A percentile compares a stretch with the other conserved stretches of the same genome.
Evolutionary conservation across 768 basidiomycete genomes (phyloP).

Genomic region (Kwoniella botswanensis): DNA sequence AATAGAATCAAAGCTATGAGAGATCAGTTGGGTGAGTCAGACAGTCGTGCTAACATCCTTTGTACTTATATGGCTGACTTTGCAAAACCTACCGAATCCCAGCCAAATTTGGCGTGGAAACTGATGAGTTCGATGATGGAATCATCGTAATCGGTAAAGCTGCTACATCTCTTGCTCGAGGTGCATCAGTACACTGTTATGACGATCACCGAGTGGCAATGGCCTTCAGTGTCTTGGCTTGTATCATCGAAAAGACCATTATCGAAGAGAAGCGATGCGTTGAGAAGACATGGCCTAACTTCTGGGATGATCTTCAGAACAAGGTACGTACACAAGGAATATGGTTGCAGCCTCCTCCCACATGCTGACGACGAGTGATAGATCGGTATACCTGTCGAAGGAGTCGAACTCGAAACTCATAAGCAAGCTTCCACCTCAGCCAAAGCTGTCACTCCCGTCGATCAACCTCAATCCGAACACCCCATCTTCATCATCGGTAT

Average conservation of each 20-base stretch:
- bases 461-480: slow-evolving; percentile 41
- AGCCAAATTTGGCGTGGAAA: slow-evolving; percentile 95
- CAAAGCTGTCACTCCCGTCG: slow-evolving; percentile 55
- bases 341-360: neutral
- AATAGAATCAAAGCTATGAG: slow-evolving; percentile 97
- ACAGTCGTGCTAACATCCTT: neutral
- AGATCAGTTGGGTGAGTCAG: slow-evolving; percentile 76
- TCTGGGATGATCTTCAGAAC: slow-evolving; percentile 98
- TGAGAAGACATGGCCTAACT: slow-evolving; percentile 99
- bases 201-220: slow-evolving; percentile 99
- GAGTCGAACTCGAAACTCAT: slow-evolving; percentile 73
- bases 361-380: slow-evolving; percentile 50
- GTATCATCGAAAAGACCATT: slow-evolving; percentile 73
- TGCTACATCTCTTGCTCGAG: slow-evolving; percentile 67
- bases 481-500: slow-evolving; percentile 83
- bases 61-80: neutral
- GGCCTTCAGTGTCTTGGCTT: slow-evolving; percentile 90
- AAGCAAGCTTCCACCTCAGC: slow-evolving; percentile 61
- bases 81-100: neutral
- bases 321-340: slow-evolving; percentile 65
- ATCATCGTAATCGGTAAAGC: slow-evolving; percentile 85
- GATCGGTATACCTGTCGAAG: slow-evolving; percentile 88
- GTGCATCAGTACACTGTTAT: slow-evolving; percentile 89
- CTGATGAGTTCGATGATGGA: slow-evolving; percentile 89
- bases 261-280: slow-evolving; percentile 97